Evolutionary conservation across 2,329 filamentous ascomycete genomes (phyloP), one percentile per base, ranked within the genome.

Genomic region (Scytalidium sp.): DNA sequence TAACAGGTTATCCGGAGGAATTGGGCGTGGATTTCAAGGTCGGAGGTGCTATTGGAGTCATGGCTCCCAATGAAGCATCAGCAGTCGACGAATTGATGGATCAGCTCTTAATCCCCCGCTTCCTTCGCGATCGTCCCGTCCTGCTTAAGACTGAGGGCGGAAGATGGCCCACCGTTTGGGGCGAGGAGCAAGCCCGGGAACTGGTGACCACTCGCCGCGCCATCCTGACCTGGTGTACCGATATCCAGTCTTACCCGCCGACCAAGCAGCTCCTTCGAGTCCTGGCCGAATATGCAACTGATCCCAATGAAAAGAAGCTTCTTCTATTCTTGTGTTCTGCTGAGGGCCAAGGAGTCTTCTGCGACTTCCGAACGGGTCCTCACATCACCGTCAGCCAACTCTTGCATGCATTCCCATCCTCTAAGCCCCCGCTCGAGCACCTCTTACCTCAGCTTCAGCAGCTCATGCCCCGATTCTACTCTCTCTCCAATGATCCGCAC

Each of bases 401-500:
- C 6, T 81, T 99, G 23, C 79, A 87, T 63, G 94, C 94, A 2
- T 99, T 99, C 75, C 91, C 94, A 2, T 96, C 90, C 39, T 84
- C 90, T 6, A 89, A 90, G 65, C 94, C 94, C 47, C 91, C 93
- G 3, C 76, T 99, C 60, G 88, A 94, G 48, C 76, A 84, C 52
- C 76, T 99, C 10, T 79, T 97, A 29, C 88, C 88, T 2, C 81
- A 87, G 41, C 81, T 97, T 47, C 88, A 88, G 61, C 88, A 90
- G 44, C 79, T 97, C 46, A 97, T 97, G 93, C 94, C 94, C 2
- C 88, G 94, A 52, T 99, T 99, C 75, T 99, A 99, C 74, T 97
- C 93, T 3, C 83, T 99, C 13, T 97, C 92, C 47, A 97, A 96
- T 67, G 94, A 99, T 63, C 94, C 94, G 0, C 89, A 94, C 56